Conservation (phyloP, 139 green algal species). For the Trebouxia sp. region DNA sequence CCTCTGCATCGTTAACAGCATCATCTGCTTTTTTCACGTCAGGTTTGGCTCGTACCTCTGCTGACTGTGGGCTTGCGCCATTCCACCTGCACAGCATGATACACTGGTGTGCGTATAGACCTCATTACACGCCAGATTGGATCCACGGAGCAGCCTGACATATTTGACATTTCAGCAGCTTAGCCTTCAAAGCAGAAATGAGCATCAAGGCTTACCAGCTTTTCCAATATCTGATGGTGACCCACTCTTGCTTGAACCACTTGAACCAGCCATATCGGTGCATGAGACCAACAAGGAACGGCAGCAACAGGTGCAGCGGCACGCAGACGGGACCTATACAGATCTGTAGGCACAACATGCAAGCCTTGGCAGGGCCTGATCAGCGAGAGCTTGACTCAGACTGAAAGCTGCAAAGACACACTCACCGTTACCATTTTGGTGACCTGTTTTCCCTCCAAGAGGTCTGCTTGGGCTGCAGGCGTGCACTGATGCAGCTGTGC, state of each 20-base stretch:
- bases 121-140: neutral
- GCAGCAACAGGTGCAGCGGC: conserved; percentile 55
- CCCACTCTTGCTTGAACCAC: conserved; percentile 53
- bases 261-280: conserved; percentile 52
- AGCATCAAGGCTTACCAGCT: neutral
- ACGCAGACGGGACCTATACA: conserved; percentile 60
- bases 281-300: conserved; percentile 51
- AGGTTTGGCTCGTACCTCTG: neutral
- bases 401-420: neutral
- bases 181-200: too few species aligned
- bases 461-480: too few species aligned
- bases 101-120: neutral
- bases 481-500: too few species aligned
- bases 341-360: conserved; percentile 25
- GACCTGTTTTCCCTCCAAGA: too few species aligned
- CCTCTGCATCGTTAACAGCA: neutral
- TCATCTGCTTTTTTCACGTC: neutral
- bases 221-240: conserved; percentile 20
- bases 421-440: neutral
- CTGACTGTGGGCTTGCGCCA: neutral
- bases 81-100: neutral
- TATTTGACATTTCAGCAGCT: neutral
- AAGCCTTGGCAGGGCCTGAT: too few species aligned
- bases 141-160: neutral
- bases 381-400: too few species aligned